phyloP scores from a whole-genome alignment of 164 flowering plant genomes.

The Macadamia tetraphylla region DNA sequence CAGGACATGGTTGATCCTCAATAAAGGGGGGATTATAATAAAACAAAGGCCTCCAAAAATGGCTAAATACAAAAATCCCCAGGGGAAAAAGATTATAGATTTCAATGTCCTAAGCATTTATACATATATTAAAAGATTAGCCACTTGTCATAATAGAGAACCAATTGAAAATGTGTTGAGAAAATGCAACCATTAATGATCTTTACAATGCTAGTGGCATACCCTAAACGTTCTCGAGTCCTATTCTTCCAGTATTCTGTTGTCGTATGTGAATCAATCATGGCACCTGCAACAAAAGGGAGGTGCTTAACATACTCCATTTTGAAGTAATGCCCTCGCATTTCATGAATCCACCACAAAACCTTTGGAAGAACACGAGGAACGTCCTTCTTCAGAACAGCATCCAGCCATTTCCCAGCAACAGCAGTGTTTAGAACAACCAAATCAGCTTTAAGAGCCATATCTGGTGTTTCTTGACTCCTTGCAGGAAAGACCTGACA shows the following conservation, averaged over 20 bases:
- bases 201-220: constrained; percentile 6
- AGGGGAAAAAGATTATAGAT: too few species aligned
- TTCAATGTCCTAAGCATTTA: too few species aligned
- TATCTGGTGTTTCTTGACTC: constrained; percentile 67
- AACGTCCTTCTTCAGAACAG: constrained; percentile 73
- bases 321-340: constrained; percentile 97
- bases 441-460: constrained; percentile 86
- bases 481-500: constrained; percentile 70
- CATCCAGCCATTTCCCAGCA: constrained; percentile 98
- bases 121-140: too few species aligned
- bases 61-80: too few species aligned
- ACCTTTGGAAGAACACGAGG: constrained; percentile 82
- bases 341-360: constrained; percentile 99
- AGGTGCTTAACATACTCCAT: constrained; percentile 90
- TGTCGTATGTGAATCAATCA: constrained; percentile 94
- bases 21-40: too few species aligned
- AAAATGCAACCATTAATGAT: not conserved
- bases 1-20: too few species aligned
- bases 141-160: too few species aligned
- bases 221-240: constrained; percentile 77
- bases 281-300: constrained; percentile 93
- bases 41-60: too few species aligned
- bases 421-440: constrained; percentile 95
- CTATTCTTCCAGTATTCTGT: constrained; percentile 93
- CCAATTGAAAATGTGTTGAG: not conserved